These are phyloP conservation scores for Tetrastigma voinierianum DNA, from an alignment of 164 flowering plant species.

Conservation along the genomic window DNA sequence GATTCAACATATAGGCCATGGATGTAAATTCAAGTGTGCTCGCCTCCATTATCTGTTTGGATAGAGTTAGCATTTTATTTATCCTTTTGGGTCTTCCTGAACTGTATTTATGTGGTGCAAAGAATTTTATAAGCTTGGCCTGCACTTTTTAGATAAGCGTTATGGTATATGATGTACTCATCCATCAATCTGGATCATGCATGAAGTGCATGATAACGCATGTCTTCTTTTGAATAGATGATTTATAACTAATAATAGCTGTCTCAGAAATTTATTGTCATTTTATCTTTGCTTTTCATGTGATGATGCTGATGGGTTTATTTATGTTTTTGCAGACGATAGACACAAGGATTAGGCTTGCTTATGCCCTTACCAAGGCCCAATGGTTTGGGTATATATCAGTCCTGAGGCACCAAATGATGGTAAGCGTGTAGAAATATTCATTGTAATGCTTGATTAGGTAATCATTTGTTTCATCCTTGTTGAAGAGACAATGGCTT, in stretches of 20 bases:
- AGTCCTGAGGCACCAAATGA: conserved; percentile 82
- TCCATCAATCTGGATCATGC: neutral
- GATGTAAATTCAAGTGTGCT: no score
- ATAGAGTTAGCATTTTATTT: no score
- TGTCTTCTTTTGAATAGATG: neutral
- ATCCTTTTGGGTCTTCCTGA: no score
- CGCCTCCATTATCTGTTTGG: no score
- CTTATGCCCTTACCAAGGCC: conserved; percentile 89
- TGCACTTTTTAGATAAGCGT: no score
- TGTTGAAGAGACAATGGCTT: neutral
- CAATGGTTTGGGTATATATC: conserved; percentile 99
- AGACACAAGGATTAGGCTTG: conserved; percentile 85
- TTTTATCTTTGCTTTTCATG: neutral
- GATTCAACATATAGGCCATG: no score
- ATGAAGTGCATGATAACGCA: neutral
- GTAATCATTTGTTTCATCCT: neutral
- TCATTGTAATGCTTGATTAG: conserved; percentile 1
- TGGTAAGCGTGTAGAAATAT: conserved; percentile 44
- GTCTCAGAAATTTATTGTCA: neutral
- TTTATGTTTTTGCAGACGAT: conserved; percentile 51
- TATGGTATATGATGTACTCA: no score
- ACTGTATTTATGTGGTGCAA: no score
- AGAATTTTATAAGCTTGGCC: no score
- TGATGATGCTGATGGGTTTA: neutral
- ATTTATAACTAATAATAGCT: neutral